phyloP scores from a whole-genome alignment of 192 early-diverging fungal genomes.

The Kickxella alabastrina region DNA sequence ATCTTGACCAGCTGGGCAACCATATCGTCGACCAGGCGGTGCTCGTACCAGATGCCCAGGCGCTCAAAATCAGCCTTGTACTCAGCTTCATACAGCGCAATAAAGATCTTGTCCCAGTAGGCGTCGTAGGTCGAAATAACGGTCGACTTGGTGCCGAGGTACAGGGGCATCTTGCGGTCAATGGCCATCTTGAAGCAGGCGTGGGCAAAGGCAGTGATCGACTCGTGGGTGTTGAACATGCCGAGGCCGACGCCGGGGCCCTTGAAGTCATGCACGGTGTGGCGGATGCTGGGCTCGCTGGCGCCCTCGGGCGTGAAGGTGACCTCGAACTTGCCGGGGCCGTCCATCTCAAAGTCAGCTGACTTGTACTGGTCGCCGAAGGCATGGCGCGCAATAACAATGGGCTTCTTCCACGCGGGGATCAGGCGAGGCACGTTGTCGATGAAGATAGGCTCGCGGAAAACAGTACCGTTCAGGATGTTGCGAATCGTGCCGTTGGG shows the following conservation, averaged over 20 bases:
- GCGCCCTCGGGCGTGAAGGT: constrained; percentile 85
- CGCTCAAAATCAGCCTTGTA: constrained; percentile 81
- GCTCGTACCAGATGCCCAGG: constrained; percentile 94
- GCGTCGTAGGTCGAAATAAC: constrained; percentile 97
- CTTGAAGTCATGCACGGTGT: constrained; percentile 81
- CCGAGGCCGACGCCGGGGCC: constrained; percentile 86
- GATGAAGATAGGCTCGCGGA: constrained; percentile 96
- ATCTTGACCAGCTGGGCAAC: constrained; percentile 97
- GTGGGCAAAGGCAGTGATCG: constrained; percentile 92
- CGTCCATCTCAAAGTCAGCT: constrained; percentile 90
- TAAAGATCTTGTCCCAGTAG: constrained; percentile 97
- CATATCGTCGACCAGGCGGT: constrained; percentile 98
- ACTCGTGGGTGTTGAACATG: constrained; percentile 94
- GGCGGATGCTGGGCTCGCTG: constrained; percentile 53
- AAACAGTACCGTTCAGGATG: constrained; percentile 94
- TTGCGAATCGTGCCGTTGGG: constrained; percentile 98
- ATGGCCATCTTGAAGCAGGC: constrained; percentile 92
- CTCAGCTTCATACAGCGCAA: constrained; percentile 78
- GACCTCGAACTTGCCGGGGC: constrained; percentile 88
- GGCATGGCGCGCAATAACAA: constrained; percentile 94
- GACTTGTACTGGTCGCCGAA: constrained; percentile 98
- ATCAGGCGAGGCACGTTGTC: constrained; percentile 88
- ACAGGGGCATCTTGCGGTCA: constrained; percentile 85
- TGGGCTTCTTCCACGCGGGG: constrained; percentile 92
- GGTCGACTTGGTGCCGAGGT: constrained; percentile 96